Conservation (phyloP, 2,329 filamentous ascomycete genomes). For the Venturiaceae sp. region DNA sequence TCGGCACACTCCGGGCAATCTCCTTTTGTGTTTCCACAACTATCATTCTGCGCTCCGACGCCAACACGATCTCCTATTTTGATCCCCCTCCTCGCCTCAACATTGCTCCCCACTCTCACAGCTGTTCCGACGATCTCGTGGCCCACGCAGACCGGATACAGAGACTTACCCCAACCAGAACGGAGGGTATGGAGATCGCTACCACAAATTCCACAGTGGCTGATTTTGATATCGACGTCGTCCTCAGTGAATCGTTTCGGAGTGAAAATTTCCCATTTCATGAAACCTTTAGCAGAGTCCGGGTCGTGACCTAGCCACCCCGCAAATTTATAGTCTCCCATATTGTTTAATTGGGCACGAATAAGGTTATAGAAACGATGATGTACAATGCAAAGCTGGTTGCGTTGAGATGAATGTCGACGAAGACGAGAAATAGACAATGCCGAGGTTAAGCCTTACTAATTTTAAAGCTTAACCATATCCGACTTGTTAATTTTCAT, state of each 20-base stretch:
- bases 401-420: too few relatives aligned
- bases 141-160: conserved; percentile 29
- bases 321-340: conserved; percentile 2
- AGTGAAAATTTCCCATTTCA: conserved; percentile 17
- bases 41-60: conserved; percentile 39
- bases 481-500: too few relatives aligned
- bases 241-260: conserved; percentile 17
- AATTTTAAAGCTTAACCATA: neutral
- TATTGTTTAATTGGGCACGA: neutral
- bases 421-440: too few relatives aligned
- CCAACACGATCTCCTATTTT: conserved; percentile 34
- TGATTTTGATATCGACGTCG: conserved; percentile 21
- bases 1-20: conserved; percentile 44
- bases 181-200: conserved; percentile 27
- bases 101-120: conserved; percentile 24
- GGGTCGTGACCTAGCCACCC: conserved; percentile 6
- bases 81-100: conserved; percentile 9
- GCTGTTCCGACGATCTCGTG: conserved; percentile 32
- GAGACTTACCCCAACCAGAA: conserved; percentile 27
- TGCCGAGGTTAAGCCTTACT: neutral
- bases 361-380: neutral
- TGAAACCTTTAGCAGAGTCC: conserved; percentile 15
- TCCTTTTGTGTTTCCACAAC: conserved; percentile 21
- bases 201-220: conserved; percentile 24
- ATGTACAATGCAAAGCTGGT: neutral